Percentiles rank a stretch among this genome's conserved stretches.
Evolutionary conservation across 148 eudicot genomes (phyloP).

Genomic region (Vaccinium myrtillus): DNA sequence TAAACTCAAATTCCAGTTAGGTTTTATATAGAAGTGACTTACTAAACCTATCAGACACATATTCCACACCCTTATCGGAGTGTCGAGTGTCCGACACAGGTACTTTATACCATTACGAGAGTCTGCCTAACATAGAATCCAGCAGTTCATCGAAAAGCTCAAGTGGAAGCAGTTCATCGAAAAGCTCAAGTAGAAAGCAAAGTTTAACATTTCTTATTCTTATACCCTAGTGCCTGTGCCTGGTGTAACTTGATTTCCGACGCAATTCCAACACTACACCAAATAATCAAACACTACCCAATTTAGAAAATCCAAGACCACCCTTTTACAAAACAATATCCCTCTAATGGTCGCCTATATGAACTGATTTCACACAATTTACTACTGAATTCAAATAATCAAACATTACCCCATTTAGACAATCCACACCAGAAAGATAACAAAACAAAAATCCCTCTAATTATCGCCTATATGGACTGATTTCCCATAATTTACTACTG

Average conservation of each 20-base stretch:
- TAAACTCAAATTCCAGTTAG: too few species aligned
- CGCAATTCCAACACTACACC: neutral
- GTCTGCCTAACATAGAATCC: too few species aligned
- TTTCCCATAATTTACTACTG: neutral
- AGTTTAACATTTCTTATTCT: neutral
- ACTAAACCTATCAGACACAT: too few species aligned
- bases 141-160: neutral
- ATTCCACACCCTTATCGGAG: too few species aligned
- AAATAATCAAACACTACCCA: neutral
- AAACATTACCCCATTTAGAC: neutral
- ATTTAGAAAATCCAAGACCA: neutral
- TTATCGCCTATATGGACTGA: neutral
- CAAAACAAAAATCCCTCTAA: neutral
- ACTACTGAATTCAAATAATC: neutral
- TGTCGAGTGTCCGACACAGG: too few species aligned
- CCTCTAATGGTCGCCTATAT: neutral
- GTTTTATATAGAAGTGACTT: too few species aligned
- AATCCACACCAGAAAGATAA: neutral
- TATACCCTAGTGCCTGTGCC: neutral
- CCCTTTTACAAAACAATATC: too few species aligned
- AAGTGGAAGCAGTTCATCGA: neutral
- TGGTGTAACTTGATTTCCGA: neutral
- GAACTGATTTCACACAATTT: neutral
- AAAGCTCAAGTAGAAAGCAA: neutral
- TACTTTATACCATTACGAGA: too few species aligned